Conservation (phyloP, 306 rosid species). For the Albizia julibrissin region DNA sequence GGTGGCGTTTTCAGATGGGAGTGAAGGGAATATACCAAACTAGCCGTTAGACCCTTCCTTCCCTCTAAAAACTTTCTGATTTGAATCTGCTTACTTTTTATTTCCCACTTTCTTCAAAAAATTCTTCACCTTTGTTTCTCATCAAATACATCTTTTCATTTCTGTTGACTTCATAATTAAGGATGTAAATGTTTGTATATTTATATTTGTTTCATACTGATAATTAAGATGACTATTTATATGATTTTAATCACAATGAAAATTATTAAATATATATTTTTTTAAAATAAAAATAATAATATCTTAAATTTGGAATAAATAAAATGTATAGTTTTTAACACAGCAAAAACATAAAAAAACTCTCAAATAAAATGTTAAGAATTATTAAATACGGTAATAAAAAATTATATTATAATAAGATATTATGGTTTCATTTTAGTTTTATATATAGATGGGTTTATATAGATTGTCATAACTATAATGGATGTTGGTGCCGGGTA, state of each 20-base stretch:
- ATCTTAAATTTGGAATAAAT: too few relatives aligned
- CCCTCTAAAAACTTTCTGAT: background rate
- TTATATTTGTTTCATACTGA: too few relatives aligned
- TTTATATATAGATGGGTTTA: background rate
- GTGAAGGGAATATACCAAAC: constrained; percentile 30
- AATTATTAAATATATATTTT: too few relatives aligned
- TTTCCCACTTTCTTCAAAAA: background rate
- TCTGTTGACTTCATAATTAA: background rate
- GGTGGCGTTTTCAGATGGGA: constrained; percentile 41
- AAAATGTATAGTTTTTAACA: background rate
- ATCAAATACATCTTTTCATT: background rate
- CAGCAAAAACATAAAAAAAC: too few relatives aligned
- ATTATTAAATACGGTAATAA: too few relatives aligned
- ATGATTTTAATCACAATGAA: background rate
- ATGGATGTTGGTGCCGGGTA: background rate
- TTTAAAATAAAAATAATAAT: too few relatives aligned
- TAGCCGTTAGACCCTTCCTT: constrained; percentile 54
- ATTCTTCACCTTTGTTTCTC: background rate
- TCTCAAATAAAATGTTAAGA: too few relatives aligned
- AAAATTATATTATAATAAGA: too few relatives aligned
- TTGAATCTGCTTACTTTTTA: background rate
- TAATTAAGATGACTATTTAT: too few relatives aligned
- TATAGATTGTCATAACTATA: background rate
- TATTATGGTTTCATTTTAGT: too few relatives aligned
- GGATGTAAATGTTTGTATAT: background rate